Percentiles rank a stretch among this genome's conserved stretches.
phyloP scores from a whole-genome alignment of 805 yeast genomes.

The Saturnispora kantuleensis region DNA sequence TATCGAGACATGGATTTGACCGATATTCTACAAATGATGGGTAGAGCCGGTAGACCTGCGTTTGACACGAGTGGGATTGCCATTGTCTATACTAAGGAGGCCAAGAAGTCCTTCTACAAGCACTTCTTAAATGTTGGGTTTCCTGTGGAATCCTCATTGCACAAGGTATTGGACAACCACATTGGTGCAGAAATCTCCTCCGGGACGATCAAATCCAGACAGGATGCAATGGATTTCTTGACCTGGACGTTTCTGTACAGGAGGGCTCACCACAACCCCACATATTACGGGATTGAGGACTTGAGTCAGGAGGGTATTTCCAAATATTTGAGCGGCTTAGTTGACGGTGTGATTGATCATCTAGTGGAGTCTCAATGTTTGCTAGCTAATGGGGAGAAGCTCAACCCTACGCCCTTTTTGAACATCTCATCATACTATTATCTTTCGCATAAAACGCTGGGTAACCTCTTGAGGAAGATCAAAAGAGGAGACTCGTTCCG shows the following conservation, averaged over 20 bases:
- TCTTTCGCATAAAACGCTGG: conserved; percentile 79
- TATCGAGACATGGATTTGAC: conserved; percentile 77
- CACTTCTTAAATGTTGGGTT: conserved; percentile 71
- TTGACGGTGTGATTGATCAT: conserved; percentile 59
- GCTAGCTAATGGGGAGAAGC: conserved; percentile 35
- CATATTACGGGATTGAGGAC: conserved; percentile 67
- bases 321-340: conserved; percentile 47
- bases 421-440: conserved; percentile 86
- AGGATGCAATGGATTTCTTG: conserved; percentile 64
- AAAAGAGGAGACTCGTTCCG: conserved; percentile 38
- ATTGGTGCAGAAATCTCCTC: conserved; percentile 73
- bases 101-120: conserved; percentile 66
- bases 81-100: conserved; percentile 64
- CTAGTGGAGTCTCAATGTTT: conserved; percentile 70
- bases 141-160: conserved; percentile 74
- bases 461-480: conserved; percentile 52
- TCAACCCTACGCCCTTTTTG: conserved; percentile 69
- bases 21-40: conserved; percentile 78
- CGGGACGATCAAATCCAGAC: conserved; percentile 54
- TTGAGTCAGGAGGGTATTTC: conserved; percentile 45
- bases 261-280: conserved; percentile 68
- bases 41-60: conserved; percentile 77
- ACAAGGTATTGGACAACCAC: conserved; percentile 68
- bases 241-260: conserved; percentile 71
- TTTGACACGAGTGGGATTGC: conserved; percentile 72